Percentiles rank a stretch among this genome's conserved stretches.
Evolutionary conservation across 306 rosid genomes (phyloP).

Genomic region (Vicia sativa): DNA sequence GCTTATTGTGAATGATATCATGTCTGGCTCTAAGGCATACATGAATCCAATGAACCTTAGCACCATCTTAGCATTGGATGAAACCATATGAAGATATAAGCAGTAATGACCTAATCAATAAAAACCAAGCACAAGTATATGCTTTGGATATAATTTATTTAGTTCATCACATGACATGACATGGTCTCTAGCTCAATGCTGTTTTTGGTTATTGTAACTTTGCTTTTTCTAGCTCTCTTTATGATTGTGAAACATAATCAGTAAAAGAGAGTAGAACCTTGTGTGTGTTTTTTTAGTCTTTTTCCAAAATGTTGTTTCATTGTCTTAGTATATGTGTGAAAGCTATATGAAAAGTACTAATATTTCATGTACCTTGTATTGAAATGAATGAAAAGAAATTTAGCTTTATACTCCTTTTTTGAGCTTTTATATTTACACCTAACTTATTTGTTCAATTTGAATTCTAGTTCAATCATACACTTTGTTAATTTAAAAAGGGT

Average conservation of each 20-base stretch:
- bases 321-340: neutral
- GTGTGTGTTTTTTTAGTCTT: neutral
- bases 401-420: neutral
- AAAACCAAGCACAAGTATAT: conserved; percentile 18
- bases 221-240: conserved; percentile 15
- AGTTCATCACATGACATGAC: conserved; percentile 6
- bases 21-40: conserved; percentile 52
- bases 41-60: conserved; percentile 87
- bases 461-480: too few relatives aligned
- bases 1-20: conserved; percentile 47
- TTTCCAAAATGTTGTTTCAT: neutral
- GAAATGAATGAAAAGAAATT: neutral
- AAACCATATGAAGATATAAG: conserved; percentile 13
- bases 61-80: conserved; percentile 69
- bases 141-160: neutral
- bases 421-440: neutral
- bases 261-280: neutral
- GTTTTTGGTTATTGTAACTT: conserved; percentile 14
- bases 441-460: neutral
- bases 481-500: too few relatives aligned
- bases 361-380: neutral
- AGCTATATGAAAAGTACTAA: neutral
- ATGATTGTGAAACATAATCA: conserved; percentile 9
- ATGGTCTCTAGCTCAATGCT: neutral
- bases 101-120: conserved; percentile 8